Percentiles rank a stretch among this genome's conserved stretches.
phyloP scores from a whole-genome alignment of 306 rosid species.

The Cicer yamashitae region DNA sequence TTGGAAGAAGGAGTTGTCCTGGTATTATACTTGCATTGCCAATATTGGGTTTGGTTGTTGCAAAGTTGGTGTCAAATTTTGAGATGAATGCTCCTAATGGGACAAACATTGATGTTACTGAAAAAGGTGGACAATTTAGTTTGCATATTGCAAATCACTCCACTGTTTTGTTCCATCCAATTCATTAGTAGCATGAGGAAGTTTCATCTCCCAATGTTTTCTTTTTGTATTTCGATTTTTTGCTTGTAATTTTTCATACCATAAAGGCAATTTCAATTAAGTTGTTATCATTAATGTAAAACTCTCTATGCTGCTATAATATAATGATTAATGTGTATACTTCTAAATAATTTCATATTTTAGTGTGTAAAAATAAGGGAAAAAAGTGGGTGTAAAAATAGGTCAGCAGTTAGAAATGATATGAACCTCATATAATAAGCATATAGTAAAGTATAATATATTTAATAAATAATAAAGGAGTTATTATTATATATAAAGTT shows the following conservation, averaged over 20 bases:
- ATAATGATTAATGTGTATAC: too few relatives aligned
- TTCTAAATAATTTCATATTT: too few relatives aligned
- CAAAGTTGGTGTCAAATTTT: constrained; percentile 67
- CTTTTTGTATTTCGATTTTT: neutral
- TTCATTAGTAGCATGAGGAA: constrained; percentile 3
- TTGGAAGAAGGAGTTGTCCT: constrained; percentile 90
- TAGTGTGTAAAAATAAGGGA: too few relatives aligned
- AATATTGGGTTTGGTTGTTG: constrained; percentile 67
- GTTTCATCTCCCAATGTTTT: neutral
- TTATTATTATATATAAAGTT: neutral
- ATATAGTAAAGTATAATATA: too few relatives aligned
- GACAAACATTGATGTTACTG: constrained; percentile 65
- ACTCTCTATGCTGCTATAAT: too few relatives aligned
- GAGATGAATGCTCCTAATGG: constrained; percentile 59
- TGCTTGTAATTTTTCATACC: neutral
- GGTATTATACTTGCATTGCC: constrained; percentile 88
- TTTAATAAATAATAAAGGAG: too few relatives aligned
- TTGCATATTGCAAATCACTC: constrained; percentile 81
- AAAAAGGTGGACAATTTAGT: constrained; percentile 83
- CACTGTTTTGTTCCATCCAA: constrained; percentile 52
- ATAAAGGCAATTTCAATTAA: neutral
- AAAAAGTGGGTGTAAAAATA: too few relatives aligned
- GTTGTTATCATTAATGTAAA: neutral
- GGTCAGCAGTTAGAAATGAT: too few relatives aligned
- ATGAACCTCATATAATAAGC: too few relatives aligned